Evolutionary conservation across 2,329 filamentous ascomycete genomes (phyloP), one percentile per base, ranked within the genome.

Genomic region (Fusarium poae): DNA sequence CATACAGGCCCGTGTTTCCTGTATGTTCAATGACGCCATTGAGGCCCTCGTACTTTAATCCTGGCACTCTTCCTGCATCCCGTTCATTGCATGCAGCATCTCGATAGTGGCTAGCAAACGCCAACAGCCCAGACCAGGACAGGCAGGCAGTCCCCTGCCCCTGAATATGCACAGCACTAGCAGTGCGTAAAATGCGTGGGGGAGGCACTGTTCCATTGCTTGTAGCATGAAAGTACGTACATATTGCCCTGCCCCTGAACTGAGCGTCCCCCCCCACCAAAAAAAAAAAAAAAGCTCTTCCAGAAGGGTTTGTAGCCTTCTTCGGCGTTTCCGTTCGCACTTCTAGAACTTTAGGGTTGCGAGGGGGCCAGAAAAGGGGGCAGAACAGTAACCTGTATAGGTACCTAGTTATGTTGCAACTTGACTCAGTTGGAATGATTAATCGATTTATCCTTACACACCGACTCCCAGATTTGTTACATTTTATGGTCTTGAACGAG

Each of bases 51-150:
- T 15, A 13, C 20, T 32, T 42, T 30, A 32, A 46, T 29, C 61
- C 61, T 59, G 49, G 52, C 21, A 37, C 18, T 20, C 37, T 13
- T 65, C 20, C 51, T 65, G 62, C 52, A 59, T 65, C 45, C 29
- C n/a, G 35, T 42, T 37, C 34, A 59, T 65, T 52, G 57, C 40
- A 29, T 65, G 60, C 60, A 65, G 45, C 40, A 64, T 65, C 52
- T 65, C 45, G 45, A 50, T 51, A 50, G 21, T 39, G 13, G 21
- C 48, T 20, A 63, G 32, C 45, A 37, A 42, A 30, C 13, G 12
- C 23, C 18, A 35, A 49, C 11, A 35, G 18, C 45, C 21, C 18
- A 34, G 45, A n/a, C 16, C 21, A 34, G 30, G 23, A 29, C 45
- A 23, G 45, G 30, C 20, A 34, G 11, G 18, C 12, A 34, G 20